Percentiles rank a stretch among this genome's conserved stretches.
Evolutionary conservation across 2,329 filamentous ascomycete species (phyloP).

Genomic region (Leptoxyphium fumago): DNA sequence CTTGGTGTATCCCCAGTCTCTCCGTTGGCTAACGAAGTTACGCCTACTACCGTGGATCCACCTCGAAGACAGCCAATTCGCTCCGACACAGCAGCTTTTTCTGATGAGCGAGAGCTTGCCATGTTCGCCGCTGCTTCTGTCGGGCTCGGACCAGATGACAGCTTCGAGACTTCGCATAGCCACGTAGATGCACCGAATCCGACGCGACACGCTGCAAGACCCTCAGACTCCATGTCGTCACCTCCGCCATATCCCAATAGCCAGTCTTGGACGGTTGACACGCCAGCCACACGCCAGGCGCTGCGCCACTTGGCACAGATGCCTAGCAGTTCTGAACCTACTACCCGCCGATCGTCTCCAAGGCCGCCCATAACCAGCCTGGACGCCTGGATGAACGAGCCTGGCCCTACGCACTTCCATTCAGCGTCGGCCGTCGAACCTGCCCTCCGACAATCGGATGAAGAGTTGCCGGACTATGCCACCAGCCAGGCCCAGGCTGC

Average conservation of each 20-base stretch:
- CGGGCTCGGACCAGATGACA: not conserved
- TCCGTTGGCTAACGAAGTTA: not conserved
- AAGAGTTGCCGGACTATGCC: slow-evolving; percentile 32
- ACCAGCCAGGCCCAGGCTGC: slow-evolving; percentile 33
- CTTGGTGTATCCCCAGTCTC: not conserved
- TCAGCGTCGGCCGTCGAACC: not conserved
- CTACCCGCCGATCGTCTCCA: not conserved
- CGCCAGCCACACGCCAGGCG: not conserved
- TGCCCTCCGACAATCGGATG: slow-evolving; percentile 6
- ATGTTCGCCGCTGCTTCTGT: not conserved
- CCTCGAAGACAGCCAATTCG: not conserved
- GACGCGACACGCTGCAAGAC: not conserved
- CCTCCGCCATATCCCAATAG: not conserved
- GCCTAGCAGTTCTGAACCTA: not conserved
- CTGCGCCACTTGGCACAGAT: not conserved
- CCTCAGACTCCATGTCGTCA: not conserved
- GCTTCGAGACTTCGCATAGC: not conserved
- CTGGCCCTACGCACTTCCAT: not conserved
- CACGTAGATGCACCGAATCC: not conserved
- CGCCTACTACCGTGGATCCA: not conserved
- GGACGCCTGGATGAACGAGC: not conserved
- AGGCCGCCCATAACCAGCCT: not conserved
- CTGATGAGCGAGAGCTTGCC: not conserved
- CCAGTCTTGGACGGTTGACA: not conserved
- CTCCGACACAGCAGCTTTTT: not conserved